Evolutionary conservation across 352 stramenopile species (phyloP), one percentile per base, ranked within the genome.

Genomic region (Pythium dissotocum): DNA sequence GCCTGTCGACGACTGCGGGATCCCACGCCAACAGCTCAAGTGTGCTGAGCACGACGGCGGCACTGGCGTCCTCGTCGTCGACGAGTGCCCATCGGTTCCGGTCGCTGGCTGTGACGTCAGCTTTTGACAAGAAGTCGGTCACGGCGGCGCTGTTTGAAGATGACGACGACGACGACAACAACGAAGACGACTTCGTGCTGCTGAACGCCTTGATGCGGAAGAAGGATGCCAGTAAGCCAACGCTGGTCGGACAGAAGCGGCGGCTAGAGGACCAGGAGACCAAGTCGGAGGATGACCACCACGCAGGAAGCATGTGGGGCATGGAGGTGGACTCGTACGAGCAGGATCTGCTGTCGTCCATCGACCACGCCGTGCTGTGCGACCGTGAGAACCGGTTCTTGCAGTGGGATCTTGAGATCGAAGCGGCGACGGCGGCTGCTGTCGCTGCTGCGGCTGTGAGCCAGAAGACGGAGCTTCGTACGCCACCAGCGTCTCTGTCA

Each of bases 311-410:
- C 4, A 73, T 93, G 14, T 93, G 85, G 85, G 85, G 85, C 24
- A 84, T 90, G 77, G 85, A 88, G 46, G 84, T 79, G 46, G 82
- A 91, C 56, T 77, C 75, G 53, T 89, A 90, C 32, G 76, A 90
- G 71, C 82, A 89, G 48, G 82, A 90, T 40, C 61, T 93, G 55
- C 76, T 93, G 6, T 81, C 79, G 12, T 91, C 81, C 4, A 94
- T 94, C 60, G 86, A 94, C 58, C 86, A 92, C 58, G 79, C 82
- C 14, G 84, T 91, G 51, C 71, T 94, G 35, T 94, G 86, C 53
- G 86, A 94, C 65, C 85, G 85, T 26, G 83, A 92, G 66, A 94
- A 94, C 65, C 82, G 86, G 2, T 94, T 94, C 58, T 60, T 91
- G 56, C 80, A 90, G 61, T 91, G 83, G 82, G 83, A 90, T 56